Percentiles rank a stretch among this genome's conserved stretches.
These are phyloP conservation scores for Ophiostoma australiae DNA, from an alignment of 2,329 filamentous ascomycete species.

Conservation along the genomic window DNA sequence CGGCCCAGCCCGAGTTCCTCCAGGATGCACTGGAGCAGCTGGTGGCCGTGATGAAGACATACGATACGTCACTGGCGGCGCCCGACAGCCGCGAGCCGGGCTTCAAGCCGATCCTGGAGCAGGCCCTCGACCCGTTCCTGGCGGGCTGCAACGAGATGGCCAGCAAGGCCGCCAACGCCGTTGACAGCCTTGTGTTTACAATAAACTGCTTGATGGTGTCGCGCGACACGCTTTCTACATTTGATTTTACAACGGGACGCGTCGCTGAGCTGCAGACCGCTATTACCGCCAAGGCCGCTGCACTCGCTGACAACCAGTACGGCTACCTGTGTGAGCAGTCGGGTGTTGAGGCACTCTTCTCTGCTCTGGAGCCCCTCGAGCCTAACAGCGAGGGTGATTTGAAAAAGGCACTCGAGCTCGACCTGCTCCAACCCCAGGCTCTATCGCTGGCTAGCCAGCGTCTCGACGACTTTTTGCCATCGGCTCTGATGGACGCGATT, in stretches of 20 bases:
- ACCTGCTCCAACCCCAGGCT: slow-evolving; percentile 53
- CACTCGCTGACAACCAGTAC: slow-evolving; percentile 64
- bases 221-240: slow-evolving; percentile 50
- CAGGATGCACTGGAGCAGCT: slow-evolving; percentile 75
- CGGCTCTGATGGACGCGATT: slow-evolving; percentile 85
- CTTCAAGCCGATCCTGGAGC: slow-evolving; percentile 69
- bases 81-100: slow-evolving; percentile 56
- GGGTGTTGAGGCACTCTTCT: slow-evolving; percentile 62
- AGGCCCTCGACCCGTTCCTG: slow-evolving; percentile 83
- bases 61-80: slow-evolving; percentile 71
- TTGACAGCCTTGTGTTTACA: slow-evolving; percentile 62
- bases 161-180: slow-evolving; percentile 49
- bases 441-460: slow-evolving; percentile 67
- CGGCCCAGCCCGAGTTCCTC: slow-evolving; percentile 75
- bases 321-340: slow-evolving; percentile 69
- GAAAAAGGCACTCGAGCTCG: slow-evolving; percentile 49
- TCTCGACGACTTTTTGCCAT: slow-evolving; percentile 86
- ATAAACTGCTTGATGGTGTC: slow-evolving; percentile 66
- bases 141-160: slow-evolving; percentile 67
- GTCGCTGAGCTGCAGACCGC: slow-evolving; percentile 52
- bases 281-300: slow-evolving; percentile 51
- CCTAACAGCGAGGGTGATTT: slow-evolving; percentile 44
- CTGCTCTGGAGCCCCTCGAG: slow-evolving; percentile 44
- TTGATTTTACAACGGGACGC: slow-evolving; percentile 59
- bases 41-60: slow-evolving; percentile 73